A percentile compares a stretch with the other conserved stretches of the same genome.
Conservation (phyloP, 257 asterid species). For the Linderniella brevidens region DNA sequence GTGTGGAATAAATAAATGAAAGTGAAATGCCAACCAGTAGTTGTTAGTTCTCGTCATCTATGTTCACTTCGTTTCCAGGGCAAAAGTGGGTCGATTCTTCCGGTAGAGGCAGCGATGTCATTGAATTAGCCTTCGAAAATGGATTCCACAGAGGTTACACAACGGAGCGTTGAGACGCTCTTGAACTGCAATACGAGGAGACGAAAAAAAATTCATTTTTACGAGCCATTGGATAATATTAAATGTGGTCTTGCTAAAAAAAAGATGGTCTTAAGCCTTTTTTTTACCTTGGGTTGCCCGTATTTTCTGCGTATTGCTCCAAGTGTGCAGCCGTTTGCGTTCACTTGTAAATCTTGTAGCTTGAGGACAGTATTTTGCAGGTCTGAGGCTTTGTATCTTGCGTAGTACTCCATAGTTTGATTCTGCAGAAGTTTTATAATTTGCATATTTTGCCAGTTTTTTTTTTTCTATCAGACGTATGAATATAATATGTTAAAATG, state of each 20-base stretch:
- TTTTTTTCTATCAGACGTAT: no score
- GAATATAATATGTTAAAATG: no score
- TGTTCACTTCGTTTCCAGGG: no score
- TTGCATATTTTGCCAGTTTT: not conserved
- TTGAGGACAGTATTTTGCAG: slow-evolving; percentile 44
- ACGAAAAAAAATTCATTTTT: not conserved
- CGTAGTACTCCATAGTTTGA: slow-evolving; percentile 76
- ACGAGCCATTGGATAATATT: not conserved
- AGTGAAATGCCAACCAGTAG: no score
- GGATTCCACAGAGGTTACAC: slow-evolving; percentile 29
- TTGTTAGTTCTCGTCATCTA: no score
- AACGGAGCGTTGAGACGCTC: slow-evolving; percentile 48
- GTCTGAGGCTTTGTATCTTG: slow-evolving; percentile 38
- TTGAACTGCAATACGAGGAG: slow-evolving; percentile 45
- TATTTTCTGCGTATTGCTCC: slow-evolving; percentile 69
- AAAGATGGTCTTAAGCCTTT: not conserved
- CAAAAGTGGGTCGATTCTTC: no score
- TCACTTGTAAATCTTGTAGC: slow-evolving; percentile 58
- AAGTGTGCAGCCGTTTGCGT: slow-evolving; percentile 30
- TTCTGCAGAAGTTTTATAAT: slow-evolving; percentile 34
- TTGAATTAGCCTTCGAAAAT: slow-evolving; percentile 30
- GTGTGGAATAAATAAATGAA: no score
- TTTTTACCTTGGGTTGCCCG: slow-evolving; percentile 57
- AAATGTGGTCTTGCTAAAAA: no score
- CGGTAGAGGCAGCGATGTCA: not conserved